Percentiles rank a stretch among this genome's conserved stretches.
phyloP scores from a whole-genome alignment of 192 early-diverging fungal genomes.

The Backusella parvicylindrica region DNA sequence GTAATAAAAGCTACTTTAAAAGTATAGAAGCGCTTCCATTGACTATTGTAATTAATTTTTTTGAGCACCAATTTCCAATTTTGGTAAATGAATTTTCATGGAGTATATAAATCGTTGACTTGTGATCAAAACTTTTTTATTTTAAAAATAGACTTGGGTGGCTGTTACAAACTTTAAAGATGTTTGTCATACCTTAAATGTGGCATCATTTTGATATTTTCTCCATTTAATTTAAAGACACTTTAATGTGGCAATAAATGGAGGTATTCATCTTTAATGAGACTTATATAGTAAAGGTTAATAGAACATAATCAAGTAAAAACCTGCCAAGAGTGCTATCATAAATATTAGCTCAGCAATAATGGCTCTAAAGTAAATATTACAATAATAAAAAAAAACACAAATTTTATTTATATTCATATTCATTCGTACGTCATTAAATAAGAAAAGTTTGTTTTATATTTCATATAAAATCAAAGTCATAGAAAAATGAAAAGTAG shows the following conservation, averaged over 20 bases:
- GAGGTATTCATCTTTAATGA: not conserved
- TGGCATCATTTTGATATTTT: not conserved
- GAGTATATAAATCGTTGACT: not conserved
- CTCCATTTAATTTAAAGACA: not conserved
- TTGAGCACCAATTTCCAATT: not conserved
- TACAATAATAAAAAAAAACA: not conserved
- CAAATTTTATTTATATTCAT: not conserved
- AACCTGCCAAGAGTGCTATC: not conserved
- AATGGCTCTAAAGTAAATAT: not conserved
- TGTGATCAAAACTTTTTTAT: not conserved
- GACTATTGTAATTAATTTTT: not conserved
- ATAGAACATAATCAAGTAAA: not conserved
- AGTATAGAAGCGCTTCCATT: not conserved
- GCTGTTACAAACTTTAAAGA: not conserved
- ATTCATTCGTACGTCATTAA: not conserved
- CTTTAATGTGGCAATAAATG: not conserved
- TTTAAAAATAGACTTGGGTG: not conserved
- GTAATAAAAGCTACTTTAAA: not conserved
- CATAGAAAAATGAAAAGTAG: not conserved
- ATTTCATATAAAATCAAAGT: not conserved
- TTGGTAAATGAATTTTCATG: not conserved
- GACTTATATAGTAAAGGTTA: not conserved
- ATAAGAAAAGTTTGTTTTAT: not conserved
- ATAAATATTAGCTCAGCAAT: not conserved
- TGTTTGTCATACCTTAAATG: not conserved